A percentile compares a stretch with the other conserved stretches of the same genome.
Evolutionary conservation across 2,329 filamentous ascomycete species (phyloP).

Genomic region (Botrytis porri): DNA sequence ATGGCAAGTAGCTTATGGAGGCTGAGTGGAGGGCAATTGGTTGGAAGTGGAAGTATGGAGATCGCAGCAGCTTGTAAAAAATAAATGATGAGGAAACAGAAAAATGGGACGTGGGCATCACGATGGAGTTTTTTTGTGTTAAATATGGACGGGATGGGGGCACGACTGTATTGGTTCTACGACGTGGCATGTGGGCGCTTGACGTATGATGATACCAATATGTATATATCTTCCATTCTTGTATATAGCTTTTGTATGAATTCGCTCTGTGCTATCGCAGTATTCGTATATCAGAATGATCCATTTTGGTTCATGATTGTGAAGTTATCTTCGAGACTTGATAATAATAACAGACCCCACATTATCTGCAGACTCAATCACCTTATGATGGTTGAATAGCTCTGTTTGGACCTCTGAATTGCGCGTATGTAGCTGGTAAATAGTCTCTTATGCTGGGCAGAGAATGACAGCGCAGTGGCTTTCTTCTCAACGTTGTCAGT

Average conservation of each 20-base stretch:
- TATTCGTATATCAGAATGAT: not conserved
- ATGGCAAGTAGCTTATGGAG: conserved; percentile 22
- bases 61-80: conserved; percentile 29
- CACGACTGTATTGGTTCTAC: not conserved
- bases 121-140: not conserved
- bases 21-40: conserved; percentile 24
- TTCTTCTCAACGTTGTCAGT: not conserved
- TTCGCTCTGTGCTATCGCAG: too few relatives aligned
- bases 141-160: not conserved
- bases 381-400: not conserved
- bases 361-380: not conserved
- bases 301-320: not conserved
- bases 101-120: not conserved
- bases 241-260: not conserved
- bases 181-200: not conserved
- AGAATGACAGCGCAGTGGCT: not conserved
- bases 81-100: not conserved
- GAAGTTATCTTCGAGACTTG: not conserved
- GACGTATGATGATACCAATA: not conserved
- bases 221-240: not conserved
- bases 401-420: not conserved
- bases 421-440: not conserved
- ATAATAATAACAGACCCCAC: fast-evolving
- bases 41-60: conserved; percentile 30
- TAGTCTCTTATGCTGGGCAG: not conserved